Conservation (phyloP, 176 grass and related monocot genomes). For the Melocanna baccifera region DNA sequence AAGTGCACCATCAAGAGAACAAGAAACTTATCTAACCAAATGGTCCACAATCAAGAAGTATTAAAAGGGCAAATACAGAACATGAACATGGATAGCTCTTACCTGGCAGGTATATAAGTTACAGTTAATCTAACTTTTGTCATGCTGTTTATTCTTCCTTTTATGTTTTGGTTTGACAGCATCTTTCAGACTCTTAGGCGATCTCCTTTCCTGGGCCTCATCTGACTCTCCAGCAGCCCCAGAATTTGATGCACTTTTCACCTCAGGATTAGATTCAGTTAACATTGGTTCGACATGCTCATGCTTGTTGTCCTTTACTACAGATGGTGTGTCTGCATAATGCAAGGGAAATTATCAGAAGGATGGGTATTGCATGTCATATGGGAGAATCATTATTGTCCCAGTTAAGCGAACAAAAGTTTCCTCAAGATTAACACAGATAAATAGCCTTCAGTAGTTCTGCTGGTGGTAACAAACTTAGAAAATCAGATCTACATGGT, state of each 20-base stretch:
- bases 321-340: conserved; percentile 36
- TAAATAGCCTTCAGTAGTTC: neutral
- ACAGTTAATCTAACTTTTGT: conserved; percentile 32
- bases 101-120: neutral
- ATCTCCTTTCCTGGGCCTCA: conserved; percentile 41
- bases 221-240: conserved; percentile 27
- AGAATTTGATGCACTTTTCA: conserved; percentile 30
- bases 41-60: neutral
- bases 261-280: conserved; percentile 38
- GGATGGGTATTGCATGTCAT: neutral
- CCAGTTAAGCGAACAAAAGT: neutral
- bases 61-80: neutral
- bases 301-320: conserved; percentile 18
- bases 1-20: conserved; percentile 20
- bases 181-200: conserved; percentile 77
- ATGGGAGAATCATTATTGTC: neutral
- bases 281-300: conserved; percentile 32
- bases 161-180: conserved; percentile 79
- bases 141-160: conserved; percentile 59
- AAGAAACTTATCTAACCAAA: neutral
- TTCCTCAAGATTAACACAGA: neutral
- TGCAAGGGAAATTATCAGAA: conserved; percentile 14
- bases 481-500: neutral
- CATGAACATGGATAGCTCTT: neutral
- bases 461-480: neutral